Evolutionary conservation across 1,284 basidiomycete genomes (phyloP).

Genomic region (Fistulinella staudtii): DNA sequence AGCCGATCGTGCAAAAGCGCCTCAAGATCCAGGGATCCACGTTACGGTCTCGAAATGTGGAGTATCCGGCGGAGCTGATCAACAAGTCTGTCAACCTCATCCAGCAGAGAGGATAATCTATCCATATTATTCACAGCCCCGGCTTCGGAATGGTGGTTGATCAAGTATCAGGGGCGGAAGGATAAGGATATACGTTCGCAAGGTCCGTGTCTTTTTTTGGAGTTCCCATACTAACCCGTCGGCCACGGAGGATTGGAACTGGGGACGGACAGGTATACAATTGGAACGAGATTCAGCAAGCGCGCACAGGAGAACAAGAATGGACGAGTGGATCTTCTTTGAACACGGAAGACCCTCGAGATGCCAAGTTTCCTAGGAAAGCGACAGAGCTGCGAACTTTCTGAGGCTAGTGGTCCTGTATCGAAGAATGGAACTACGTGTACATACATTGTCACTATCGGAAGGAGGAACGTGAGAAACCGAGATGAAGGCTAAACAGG

Average conservation of each 20-base stretch:
- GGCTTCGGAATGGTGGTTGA: slow-evolving; percentile 51
- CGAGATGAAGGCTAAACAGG: not conserved
- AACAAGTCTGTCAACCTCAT: slow-evolving; percentile 42
- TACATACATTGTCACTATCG: not conserved
- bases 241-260: slow-evolving; percentile 12
- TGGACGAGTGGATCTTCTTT: slow-evolving; percentile 38
- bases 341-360: not conserved
- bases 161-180: slow-evolving; percentile 55
- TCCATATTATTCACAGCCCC: slow-evolving; percentile 3
- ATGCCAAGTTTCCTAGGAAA: slow-evolving; percentile 38
- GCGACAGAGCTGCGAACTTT: too few relatives aligned
- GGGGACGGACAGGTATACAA: slow-evolving; percentile 57
- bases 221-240: slow-evolving; percentile 15
- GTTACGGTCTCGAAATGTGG: slow-evolving; percentile 70
- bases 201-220: slow-evolving; percentile 40
- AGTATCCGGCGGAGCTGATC: slow-evolving; percentile 82
- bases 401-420: too few relatives aligned
- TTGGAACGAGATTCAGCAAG: slow-evolving; percentile 81
- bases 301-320: slow-evolving; percentile 83
- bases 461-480: not conserved
- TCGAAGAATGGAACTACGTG: not conserved
- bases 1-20: slow-evolving; percentile 78
- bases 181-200: slow-evolving; percentile 76
- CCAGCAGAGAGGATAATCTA: not conserved
- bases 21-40: slow-evolving; percentile 89